Evolutionary conservation across 2,329 filamentous ascomycete genomes (phyloP).

Genomic region (Xenosphaeropsis pyriputrescens): DNA sequence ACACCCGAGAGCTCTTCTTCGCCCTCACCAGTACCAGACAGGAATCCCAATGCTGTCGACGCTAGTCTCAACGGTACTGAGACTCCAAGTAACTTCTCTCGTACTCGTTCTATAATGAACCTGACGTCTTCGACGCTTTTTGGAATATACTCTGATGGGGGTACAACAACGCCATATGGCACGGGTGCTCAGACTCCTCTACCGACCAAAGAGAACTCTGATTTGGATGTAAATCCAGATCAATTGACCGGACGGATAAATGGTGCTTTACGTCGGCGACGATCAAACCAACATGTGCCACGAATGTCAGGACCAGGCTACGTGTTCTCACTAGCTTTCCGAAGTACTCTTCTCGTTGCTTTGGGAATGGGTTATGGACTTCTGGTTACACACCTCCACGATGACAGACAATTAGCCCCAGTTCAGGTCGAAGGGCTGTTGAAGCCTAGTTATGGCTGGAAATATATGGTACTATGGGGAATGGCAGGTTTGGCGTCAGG

Average conservation of each 20-base stretch:
- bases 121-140: slow-evolving; percentile 79
- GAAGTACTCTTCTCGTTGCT: slow-evolving; percentile 53
- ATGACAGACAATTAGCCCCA: slow-evolving; percentile 46
- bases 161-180: slow-evolving; percentile 60
- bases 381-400: slow-evolving; percentile 67
- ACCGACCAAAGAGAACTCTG: no score
- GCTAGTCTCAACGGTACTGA: slow-evolving; percentile 11
- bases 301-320: slow-evolving; percentile 14
- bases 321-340: slow-evolving; percentile 32
- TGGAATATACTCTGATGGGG: slow-evolving; percentile 72
- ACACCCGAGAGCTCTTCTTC: slow-evolving; percentile 7
- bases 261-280: not conserved
- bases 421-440: slow-evolving; percentile 34
- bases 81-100: slow-evolving; percentile 32
- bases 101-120: slow-evolving; percentile 69
- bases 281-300: slow-evolving; percentile 12
- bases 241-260: not conserved
- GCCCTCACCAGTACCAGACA: slow-evolving; percentile 21
- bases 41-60: slow-evolving; percentile 19
- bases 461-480: slow-evolving; percentile 72
- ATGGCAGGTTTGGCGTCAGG: slow-evolving; percentile 64
- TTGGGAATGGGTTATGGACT: slow-evolving; percentile 75
- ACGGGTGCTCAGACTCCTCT: slow-evolving; percentile 58
- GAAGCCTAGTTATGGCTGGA: slow-evolving; percentile 33
- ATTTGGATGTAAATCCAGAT: no score